phyloP scores from a whole-genome alignment of 2,329 filamentous ascomycete species.

The Fusarium verticillioides region DNA sequence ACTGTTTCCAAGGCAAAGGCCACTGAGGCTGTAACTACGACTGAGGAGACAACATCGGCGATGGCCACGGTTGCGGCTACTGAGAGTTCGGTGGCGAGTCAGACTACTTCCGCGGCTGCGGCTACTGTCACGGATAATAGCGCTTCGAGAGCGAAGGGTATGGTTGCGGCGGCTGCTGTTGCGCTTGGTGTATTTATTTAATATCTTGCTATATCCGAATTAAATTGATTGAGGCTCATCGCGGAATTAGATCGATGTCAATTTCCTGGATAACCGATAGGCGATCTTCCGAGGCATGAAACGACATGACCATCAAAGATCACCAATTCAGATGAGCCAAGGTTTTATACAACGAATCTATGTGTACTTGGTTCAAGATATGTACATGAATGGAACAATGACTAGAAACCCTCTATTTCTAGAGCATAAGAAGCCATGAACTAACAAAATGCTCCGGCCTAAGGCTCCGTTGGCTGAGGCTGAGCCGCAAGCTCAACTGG shows the following conservation, averaged over 20 bases:
- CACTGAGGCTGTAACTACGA: neutral
- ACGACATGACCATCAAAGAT: too few relatives aligned
- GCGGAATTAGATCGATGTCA: fast-evolving
- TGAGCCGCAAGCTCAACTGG: neutral
- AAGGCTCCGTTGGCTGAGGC: neutral
- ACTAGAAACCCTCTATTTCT: too few relatives aligned
- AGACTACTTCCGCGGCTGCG: neutral
- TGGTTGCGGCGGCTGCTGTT: fast-evolving
- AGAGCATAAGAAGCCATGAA: too few relatives aligned
- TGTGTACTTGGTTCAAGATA: neutral
- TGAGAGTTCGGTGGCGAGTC: neutral
- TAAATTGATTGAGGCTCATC: neutral
- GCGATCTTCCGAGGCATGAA: neutral
- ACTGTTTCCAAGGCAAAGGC: neutral
- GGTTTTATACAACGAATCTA: neutral
- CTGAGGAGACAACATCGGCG: fast-evolving
- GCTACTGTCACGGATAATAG: neutral
- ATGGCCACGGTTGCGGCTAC: neutral
- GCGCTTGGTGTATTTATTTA: neutral
- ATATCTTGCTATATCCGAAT: neutral
- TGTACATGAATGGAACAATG: neutral
- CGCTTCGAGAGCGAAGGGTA: neutral
- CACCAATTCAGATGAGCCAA: neutral
- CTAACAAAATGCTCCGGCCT: neutral
- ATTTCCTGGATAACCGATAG: fast-evolving